Evolutionary conservation across 768 basidiomycete species (phyloP), one percentile per base, ranked within the genome.

Genomic region (Amanita phalloides): DNA sequence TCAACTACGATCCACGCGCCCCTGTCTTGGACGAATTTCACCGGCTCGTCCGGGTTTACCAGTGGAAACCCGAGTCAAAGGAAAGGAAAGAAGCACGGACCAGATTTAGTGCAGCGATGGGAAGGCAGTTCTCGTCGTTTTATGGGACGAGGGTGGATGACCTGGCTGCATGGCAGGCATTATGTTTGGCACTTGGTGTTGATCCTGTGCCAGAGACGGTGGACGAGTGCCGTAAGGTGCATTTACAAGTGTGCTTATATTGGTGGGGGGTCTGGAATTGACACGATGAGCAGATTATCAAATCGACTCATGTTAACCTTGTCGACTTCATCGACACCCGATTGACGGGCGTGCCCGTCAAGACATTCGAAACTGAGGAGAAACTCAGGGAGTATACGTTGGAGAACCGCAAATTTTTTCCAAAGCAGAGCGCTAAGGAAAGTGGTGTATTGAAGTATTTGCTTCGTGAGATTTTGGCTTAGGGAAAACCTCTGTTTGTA

Each of bases 221-320:
- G 6, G 9, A 20, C 2, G 41, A 42, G 10, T 51, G 41, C 23
- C 42, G 26, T 23, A 21, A 30, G 7, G 49, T 51, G 39, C 8
- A 41, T 51, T 26, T 26, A 26, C 26, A 26, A 5, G 17, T 17
- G 17, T 17, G 17, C 17, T 25, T 26, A 6, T 26, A 26, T 26
- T 25, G 25, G 17, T 17, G 17, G 17, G 17, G 26, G 26, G 26
- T 6, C 26, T 26, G 26, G 26, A 6, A 6, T 5, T 26, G 6
- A 26, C 26, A 26, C 26, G 26, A 26, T 6, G 26, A 49, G 17
- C 28, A 51, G 50, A 17, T 51, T 23, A 39, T 51, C 10, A 32
- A 51, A 8, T 51, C 50, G 20, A 51, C 50, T 7, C 50, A 51
- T 21, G 50, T 51, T 41, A 51, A 51, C 42, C 20, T 51, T 3